phyloP scores from a whole-genome alignment of 75 land plant genomes.

The Selaginella tamariscina region DNA sequence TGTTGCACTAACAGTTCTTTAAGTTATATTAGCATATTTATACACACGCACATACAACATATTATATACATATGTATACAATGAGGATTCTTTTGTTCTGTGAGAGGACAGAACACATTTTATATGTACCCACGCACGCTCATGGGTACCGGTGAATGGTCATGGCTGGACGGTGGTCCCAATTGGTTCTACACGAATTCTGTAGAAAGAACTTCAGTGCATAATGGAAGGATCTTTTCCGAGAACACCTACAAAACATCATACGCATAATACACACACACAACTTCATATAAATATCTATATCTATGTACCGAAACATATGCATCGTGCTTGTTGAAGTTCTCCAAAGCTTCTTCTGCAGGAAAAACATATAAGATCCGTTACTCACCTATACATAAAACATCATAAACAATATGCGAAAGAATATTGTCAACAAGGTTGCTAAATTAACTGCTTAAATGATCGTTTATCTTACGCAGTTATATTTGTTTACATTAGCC shows the following conservation, averaged over 20 bases:
- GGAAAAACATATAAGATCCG: not conserved
- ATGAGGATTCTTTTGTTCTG: not conserved
- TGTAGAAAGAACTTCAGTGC: not conserved
- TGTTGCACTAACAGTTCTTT: not conserved
- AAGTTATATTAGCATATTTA: not conserved
- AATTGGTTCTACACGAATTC: not conserved
- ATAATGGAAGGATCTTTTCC: not conserved
- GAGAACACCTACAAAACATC: not conserved
- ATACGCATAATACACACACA: not conserved
- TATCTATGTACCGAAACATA: not conserved
- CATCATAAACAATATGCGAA: not conserved
- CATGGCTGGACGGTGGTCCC: not conserved
- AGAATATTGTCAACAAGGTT: not conserved
- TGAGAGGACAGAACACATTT: too few relatives aligned
- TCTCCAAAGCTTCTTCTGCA: conserved; percentile 72
- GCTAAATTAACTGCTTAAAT: not conserved
- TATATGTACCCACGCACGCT: too few relatives aligned
- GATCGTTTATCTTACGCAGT: not conserved
- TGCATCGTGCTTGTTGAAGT: conserved; percentile 21
- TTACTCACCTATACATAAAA: not conserved
- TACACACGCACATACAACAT: not conserved
- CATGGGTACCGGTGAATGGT: not conserved
- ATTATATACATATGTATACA: not conserved
- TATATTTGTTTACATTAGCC: conserved; percentile 11
- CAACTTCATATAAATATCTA: too few relatives aligned